Conservation (phyloP, 331 rosid species). For the Prunus yedoensis region DNA sequence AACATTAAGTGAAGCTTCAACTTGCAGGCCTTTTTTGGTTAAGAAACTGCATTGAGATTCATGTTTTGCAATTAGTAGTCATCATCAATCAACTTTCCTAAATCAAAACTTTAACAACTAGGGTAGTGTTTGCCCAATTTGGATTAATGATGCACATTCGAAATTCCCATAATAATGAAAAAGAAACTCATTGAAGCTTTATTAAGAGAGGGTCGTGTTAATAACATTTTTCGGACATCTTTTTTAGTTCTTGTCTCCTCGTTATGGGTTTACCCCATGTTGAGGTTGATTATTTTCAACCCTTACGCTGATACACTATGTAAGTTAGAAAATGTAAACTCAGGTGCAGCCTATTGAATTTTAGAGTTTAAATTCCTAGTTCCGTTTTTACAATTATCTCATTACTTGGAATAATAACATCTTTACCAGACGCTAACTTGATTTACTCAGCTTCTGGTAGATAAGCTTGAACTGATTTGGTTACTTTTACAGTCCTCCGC, state of each 20-base stretch:
- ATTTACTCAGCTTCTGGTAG: conserved; percentile 17
- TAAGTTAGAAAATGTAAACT: not conserved
- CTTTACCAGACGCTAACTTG: not conserved
- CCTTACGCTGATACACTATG: too few species aligned
- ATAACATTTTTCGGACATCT: not conserved
- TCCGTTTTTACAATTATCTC: not conserved
- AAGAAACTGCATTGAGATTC: not conserved
- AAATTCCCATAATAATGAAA: not conserved
- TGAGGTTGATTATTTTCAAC: not conserved
- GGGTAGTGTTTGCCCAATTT: not conserved
- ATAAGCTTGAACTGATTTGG: conserved; percentile 24
- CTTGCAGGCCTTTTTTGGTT: not conserved
- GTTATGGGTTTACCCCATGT: not conserved
- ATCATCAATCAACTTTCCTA: not conserved
- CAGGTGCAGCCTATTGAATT: not conserved
- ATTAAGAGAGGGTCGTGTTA: not conserved
- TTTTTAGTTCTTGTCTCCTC: not conserved
- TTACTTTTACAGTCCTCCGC: conserved; percentile 57
- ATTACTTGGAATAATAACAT: not conserved
- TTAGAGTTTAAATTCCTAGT: not conserved
- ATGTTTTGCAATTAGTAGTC: conserved; percentile 1
- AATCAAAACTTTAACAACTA: not conserved
- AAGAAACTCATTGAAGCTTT: not conserved
- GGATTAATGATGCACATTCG: not conserved
- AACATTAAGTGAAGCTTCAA: conserved; percentile 5